These are phyloP conservation scores for Grosmannia clavigera DNA, from an alignment of 2,329 filamentous ascomycete species.

Conservation along the genomic window DNA sequence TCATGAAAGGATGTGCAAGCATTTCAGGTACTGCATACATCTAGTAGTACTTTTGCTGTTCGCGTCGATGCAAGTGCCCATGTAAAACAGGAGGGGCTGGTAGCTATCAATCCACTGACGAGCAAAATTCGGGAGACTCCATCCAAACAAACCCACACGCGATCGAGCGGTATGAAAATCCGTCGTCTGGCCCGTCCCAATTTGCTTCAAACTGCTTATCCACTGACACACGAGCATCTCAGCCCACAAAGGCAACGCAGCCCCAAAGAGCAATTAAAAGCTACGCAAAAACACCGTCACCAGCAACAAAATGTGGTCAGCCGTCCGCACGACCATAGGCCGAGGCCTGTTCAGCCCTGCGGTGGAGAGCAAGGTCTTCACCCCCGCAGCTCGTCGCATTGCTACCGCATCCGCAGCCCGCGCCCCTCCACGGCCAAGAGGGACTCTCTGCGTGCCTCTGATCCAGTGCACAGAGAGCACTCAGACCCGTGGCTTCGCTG, in stretches of 20 bases:
- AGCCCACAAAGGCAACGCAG: neutral
- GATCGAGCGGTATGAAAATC: neutral
- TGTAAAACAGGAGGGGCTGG: neutral
- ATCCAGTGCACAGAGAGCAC: neutral
- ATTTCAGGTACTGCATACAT: neutral
- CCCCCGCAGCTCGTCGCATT: neutral
- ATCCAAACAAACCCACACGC: conserved; percentile 1
- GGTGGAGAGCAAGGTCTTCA: neutral
- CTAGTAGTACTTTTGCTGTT: neutral
- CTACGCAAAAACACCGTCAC: neutral
- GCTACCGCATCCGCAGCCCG: neutral
- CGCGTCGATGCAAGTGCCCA: neutral
- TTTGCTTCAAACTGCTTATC: neutral
- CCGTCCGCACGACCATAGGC: conserved; percentile 7
- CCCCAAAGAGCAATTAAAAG: too few species aligned
- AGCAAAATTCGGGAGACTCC: neutral
- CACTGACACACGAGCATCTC: neutral
- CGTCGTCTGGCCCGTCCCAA: neutral
- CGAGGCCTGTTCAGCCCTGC: conserved; percentile 1
- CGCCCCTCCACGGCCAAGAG: conserved; percentile 8
- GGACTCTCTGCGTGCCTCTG: neutral
- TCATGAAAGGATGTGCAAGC: neutral
- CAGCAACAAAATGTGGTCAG: conserved; percentile 7
- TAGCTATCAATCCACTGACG: neutral
- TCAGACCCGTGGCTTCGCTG: conserved; percentile 6